phyloP scores from a whole-genome alignment of 768 basidiomycete species.

The Rhodotorula babjevae region DNA sequence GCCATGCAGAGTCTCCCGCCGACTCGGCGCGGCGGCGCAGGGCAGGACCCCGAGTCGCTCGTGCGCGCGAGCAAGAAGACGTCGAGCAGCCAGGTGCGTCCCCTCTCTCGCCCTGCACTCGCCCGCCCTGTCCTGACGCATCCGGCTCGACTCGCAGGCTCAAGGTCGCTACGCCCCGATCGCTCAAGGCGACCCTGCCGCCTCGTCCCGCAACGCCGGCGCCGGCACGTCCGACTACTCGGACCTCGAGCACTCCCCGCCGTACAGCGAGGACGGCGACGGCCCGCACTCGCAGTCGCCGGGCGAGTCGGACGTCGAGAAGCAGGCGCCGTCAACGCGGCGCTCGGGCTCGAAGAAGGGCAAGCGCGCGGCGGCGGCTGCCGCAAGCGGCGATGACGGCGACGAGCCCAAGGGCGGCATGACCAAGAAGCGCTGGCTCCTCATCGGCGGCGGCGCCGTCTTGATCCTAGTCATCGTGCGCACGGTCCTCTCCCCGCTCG shows the following conservation, averaged over 20 bases:
- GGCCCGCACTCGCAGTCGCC: neutral
- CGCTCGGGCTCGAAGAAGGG: neutral
- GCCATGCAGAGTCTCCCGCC: neutral
- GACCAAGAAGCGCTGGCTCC: neutral
- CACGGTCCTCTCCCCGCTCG: neutral
- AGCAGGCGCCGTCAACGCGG: neutral
- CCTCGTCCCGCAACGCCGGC: no score
- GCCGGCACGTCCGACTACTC: neutral
- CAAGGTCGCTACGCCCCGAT: neutral
- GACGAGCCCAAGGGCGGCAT: neutral
- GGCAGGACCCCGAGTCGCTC: neutral
- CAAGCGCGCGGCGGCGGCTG: neutral
- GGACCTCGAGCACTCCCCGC: neutral
- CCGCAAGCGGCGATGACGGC: no score
- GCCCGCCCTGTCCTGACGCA: no score
- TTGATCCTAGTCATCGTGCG: neutral
- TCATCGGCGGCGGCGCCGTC: neutral
- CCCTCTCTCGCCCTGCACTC: no score
- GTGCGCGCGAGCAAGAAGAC: neutral
- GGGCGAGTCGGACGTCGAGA: neutral
- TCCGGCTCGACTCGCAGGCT: neutral
- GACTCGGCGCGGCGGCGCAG: no score
- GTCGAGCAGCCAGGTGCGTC: neutral
- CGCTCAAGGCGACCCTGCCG: neutral
- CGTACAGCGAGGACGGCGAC: neutral